These are phyloP conservation scores for Colletotrichum tamarilloi DNA, from an alignment of 2,329 filamentous ascomycete species.

Conservation along the genomic window DNA sequence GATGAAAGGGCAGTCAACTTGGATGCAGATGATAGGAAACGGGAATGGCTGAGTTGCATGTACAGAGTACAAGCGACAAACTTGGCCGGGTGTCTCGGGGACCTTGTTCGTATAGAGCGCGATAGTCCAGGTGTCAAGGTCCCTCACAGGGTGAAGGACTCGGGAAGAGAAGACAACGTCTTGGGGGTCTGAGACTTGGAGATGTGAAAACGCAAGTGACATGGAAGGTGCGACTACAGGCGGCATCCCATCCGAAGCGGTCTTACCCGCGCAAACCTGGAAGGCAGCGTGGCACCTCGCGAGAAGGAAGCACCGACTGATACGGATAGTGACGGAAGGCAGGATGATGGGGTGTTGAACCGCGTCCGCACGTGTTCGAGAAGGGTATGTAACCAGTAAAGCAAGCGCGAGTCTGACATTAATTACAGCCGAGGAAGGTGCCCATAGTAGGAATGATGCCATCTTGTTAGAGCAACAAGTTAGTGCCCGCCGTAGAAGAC, in stretches of 20 bases:
- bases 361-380: neutral
- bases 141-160: neutral
- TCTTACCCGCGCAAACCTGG: neutral
- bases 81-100: neutral
- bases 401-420: constrained; percentile 5
- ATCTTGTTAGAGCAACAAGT: neutral
- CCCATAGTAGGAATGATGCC: neutral
- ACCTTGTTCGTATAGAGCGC: neutral
- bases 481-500: neutral
- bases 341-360: neutral
- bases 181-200: neutral
- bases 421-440: neutral
- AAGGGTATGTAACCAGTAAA: constrained; percentile 2
- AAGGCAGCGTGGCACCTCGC: neutral
- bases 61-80: neutral
- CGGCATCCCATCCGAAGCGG: neutral
- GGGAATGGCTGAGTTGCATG: neutral
- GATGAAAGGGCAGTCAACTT: neutral
- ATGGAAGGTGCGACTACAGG: neutral
- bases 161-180: neutral
- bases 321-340: neutral
- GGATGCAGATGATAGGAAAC: neutral
- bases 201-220: neutral
- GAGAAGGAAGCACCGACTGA: neutral
- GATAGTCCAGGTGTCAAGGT: too few relatives aligned